Conservation (phyloP, 345 rosid genomes). For the Boechera retrofracta region DNA sequence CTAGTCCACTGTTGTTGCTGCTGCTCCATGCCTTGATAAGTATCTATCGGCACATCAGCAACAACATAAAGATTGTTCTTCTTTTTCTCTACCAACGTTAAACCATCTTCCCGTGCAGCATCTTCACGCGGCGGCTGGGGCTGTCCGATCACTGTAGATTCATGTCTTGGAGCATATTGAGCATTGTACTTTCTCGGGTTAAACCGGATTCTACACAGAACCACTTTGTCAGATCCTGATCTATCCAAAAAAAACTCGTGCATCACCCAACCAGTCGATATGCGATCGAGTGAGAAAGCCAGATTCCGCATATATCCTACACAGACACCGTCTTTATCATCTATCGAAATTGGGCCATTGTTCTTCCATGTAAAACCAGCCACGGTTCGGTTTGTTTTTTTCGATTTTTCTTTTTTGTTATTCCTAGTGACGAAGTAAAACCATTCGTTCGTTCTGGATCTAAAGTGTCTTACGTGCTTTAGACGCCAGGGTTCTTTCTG, state of each 20-base stretch:
- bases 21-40: too few species aligned
- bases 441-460: not conserved
- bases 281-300: not conserved
- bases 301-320: not conserved
- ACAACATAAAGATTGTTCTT: too few species aligned
- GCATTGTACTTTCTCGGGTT: not conserved
- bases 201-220: constrained; percentile 22
- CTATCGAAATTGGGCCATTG: not conserved
- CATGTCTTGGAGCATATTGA: constrained; percentile 23
- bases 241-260: constrained; percentile 23
- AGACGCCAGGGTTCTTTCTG: constrained; percentile 32
- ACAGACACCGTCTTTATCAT: not conserved
- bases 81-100: not conserved
- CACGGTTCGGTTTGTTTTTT: not conserved
- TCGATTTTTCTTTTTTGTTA: too few species aligned
- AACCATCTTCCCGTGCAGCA: not conserved
- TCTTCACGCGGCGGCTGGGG: not conserved
- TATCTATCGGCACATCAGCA: too few species aligned
- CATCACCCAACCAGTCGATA: constrained; percentile 25
- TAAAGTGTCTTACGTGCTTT: constrained; percentile 26
- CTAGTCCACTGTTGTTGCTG: too few species aligned
- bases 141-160: not conserved
- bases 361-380: constrained; percentile 15
- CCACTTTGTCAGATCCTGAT: not conserved
- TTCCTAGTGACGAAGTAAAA: constrained; percentile 9